A percentile compares a stretch with the other conserved stretches of the same genome.
These are phyloP conservation scores for Ogataea sp. DNA, from an alignment of 805 yeast species.

Conservation along the genomic window DNA sequence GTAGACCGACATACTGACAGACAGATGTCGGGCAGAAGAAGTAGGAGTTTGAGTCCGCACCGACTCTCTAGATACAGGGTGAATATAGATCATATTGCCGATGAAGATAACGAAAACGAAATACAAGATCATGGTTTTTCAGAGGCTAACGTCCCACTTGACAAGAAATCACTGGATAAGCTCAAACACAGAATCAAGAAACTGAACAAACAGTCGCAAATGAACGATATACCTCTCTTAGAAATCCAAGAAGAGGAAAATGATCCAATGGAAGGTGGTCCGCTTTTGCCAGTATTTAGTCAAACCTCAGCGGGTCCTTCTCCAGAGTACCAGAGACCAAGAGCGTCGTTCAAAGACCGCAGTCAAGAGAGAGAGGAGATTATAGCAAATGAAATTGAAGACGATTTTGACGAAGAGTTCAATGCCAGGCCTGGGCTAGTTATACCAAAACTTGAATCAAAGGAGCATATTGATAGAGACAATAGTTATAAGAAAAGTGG, in stretches of 20 bases:
- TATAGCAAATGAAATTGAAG: slow-evolving; percentile 16
- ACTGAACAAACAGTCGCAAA: not conserved
- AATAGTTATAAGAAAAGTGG: slow-evolving; percentile 3
- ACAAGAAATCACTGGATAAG: not conserved
- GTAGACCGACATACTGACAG: not conserved
- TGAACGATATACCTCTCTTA: slow-evolving; percentile 13
- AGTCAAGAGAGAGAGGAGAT: not conserved
- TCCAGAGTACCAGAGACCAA: too few species aligned
- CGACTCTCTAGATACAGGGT: not conserved
- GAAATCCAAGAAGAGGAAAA: slow-evolving; percentile 25
- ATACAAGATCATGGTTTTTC: not conserved
- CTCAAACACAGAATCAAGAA: not conserved
- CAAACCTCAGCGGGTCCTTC: too few species aligned
- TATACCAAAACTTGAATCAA: not conserved
- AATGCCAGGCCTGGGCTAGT: slow-evolving; percentile 12
- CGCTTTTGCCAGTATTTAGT: slow-evolving; percentile 18
- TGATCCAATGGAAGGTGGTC: slow-evolving; percentile 11
- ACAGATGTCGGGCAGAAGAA: not conserved
- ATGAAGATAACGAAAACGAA: not conserved
- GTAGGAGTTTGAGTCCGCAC: not conserved
- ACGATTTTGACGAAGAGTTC: slow-evolving; percentile 24
- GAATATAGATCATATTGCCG: too few species aligned
- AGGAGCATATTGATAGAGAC: slow-evolving; percentile 2
- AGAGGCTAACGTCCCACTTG: not conserved
- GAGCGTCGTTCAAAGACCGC: not conserved